Evolutionary conservation across 768 basidiomycete species (phyloP).

Genomic region (Lepiota venenata): DNA sequence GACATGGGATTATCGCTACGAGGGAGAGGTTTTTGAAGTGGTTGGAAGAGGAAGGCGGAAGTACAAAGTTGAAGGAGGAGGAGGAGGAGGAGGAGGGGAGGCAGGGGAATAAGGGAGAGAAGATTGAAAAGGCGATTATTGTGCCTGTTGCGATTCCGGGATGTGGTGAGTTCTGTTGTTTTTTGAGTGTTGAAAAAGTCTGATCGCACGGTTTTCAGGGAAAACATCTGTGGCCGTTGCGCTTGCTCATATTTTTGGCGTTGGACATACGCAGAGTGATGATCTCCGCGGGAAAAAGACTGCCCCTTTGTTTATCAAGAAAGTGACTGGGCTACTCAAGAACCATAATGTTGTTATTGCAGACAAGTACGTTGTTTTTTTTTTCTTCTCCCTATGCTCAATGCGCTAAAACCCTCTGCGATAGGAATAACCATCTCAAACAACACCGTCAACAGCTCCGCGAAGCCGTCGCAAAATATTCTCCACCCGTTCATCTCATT

Average conservation of each 20-base stretch:
- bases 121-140: constrained; percentile 74
- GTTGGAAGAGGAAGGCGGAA: constrained; percentile 39
- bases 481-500: constrained; percentile 66
- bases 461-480: constrained; percentile 39
- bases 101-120: constrained; percentile 24
- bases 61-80: constrained; percentile 34
- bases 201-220: constrained; percentile 43
- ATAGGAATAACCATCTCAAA: constrained; percentile 81
- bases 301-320: constrained; percentile 66
- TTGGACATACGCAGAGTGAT: constrained; percentile 93
- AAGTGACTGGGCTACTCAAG: constrained; percentile 60
- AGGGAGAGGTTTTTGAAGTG: constrained; percentile 78
- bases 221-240: constrained; percentile 87
- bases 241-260: constrained; percentile 74
- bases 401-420: not conserved
- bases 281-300: constrained; percentile 78
- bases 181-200: not conserved
- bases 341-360: constrained; percentile 81
- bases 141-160: constrained; percentile 91
- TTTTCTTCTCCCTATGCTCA: not conserved
- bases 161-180: constrained; percentile 62
- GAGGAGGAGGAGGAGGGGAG: constrained; percentile 29
- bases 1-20: constrained; percentile 82
- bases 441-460: constrained; percentile 77
- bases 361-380: constrained; percentile 66